phyloP scores from a whole-genome alignment of 1,139 yeast species.

The Geotrichum aggregatum region DNA sequence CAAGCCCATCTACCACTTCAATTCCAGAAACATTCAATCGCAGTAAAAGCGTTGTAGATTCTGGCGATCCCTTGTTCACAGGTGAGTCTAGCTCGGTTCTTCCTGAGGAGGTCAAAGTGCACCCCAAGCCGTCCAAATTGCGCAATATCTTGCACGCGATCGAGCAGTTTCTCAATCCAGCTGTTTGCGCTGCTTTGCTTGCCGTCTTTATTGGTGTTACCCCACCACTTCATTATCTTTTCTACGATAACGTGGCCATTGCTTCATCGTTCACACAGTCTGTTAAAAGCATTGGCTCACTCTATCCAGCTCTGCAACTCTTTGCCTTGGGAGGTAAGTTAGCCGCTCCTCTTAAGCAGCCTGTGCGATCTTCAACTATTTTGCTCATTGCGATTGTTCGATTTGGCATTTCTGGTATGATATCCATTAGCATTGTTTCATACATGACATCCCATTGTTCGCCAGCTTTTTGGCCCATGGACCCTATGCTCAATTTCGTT shows the following conservation, averaged over 20 bases:
- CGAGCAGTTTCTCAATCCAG: slow-evolving; percentile 25
- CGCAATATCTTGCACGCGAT: slow-evolving; percentile 4
- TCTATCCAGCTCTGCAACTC: slow-evolving; percentile 28
- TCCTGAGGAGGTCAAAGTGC: not conserved
- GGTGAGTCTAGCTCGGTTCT: not conserved
- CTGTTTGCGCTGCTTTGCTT: slow-evolving; percentile 25
- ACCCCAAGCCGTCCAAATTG: not conserved
- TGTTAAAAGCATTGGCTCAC: slow-evolving; percentile 24
- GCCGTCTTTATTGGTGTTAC: slow-evolving; percentile 26
- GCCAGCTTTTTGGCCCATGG: slow-evolving; percentile 24
- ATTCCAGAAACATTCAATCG: not conserved
- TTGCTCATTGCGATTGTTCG: slow-evolving; percentile 21
- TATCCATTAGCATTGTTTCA: slow-evolving; percentile 23
- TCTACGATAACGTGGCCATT: slow-evolving; percentile 23
- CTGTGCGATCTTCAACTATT: slow-evolving; percentile 22
- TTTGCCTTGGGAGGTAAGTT: slow-evolving; percentile 28
- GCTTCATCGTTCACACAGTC: slow-evolving; percentile 25
- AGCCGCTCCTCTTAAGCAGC: slow-evolving; percentile 23
- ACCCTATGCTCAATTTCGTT: slow-evolving; percentile 26
- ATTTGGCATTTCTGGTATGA: slow-evolving; percentile 22
- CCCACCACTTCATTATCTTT: slow-evolving; percentile 25
- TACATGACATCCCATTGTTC: slow-evolving; percentile 18
- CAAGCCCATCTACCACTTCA: not conserved
- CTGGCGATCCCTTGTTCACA: not conserved
- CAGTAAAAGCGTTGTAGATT: not conserved